Base-by-base conservation (phyloP, 2,329 filamentous ascomycete genomes). In the Colletotrichum theobromicola region DNA sequence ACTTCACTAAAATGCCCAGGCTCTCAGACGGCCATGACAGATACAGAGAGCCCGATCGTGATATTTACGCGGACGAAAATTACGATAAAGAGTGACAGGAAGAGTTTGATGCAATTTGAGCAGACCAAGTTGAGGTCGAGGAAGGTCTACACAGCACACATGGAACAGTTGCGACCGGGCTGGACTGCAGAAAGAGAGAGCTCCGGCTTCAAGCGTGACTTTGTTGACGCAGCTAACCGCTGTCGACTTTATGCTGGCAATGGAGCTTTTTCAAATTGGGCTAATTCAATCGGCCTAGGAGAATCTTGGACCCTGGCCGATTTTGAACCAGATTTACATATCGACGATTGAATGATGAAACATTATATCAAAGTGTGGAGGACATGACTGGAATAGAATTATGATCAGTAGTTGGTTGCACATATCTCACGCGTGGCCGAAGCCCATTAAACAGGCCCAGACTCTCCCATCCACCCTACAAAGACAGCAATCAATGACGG, bases 101-200 rank as follows among this genome's bases (percentile, higher is more conserved):
- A 84, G 72, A 79, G 80, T 34, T 37, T 82, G 21, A 81, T 83
- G 79, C 82, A 86, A 30, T 86, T 84, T 73, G 85, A 87, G 75
- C 73, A 79, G 64, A 87, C 85, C 4, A 79, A 79, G 30, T 75
- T 87, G 62, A 79, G 83, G 30, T 75, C 87, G 62, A 79, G 83
- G 3, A 79, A 81, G 55, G 76, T 83, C 21, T 87, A 84, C 70
- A 30, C 77, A 7, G 75, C 80, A 2, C 78, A 79, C 9, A 80
- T 87, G 80, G 72, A 76, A 28, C 75, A 79, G 65, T 76, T 83
- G 16, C 73, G 80, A 34, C 82, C 82, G 2, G 77, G 75, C 16
- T 86, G 84, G 84, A 77, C 79, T n/a, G 24, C 7, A 3, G 30
- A 61, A 32, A 76, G 74, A 4, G 76, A 81, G 21, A 76, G 79